Base-by-base conservation (phyloP, 495 filamentous ascomycete genomes). In the Durotheca rogersii region DNA sequence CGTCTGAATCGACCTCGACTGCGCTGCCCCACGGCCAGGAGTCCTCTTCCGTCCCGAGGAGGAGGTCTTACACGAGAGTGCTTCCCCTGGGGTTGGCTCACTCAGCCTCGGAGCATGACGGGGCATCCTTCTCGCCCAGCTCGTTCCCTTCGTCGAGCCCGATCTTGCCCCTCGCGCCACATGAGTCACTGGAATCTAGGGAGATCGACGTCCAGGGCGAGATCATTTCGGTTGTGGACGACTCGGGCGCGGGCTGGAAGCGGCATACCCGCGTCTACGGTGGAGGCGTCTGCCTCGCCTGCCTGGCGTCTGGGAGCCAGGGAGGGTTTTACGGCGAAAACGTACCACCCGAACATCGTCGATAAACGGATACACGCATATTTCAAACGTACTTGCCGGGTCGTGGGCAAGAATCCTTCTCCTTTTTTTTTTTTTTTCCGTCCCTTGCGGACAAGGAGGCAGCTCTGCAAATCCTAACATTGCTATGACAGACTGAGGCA, bases 231-330 rank as follows among this genome's bases (percentile, higher is more conserved):
- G 69, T 74, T 15, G 61, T 68, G 57, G 68, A 76, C 51, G 69
- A 66, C 30, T 58, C 68, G 18, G 73, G 72, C 1, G 66, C 71
- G 23, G 69, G 66, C 10, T 78, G 73, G 73, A 72, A 68, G 52
- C 67, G 73, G 19, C 74, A 78, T 45, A 78, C 73, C 6, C 66
- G 73, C 4, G 74, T 78, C 17, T 76, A 78, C 39, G 73, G 74
- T 30, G 74, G 74, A 29, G 74, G 73, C 2, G 63, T 68, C 3
- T 76, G 74, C 48, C 60, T 78, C n/a, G 72, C 72, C 7, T 78
- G 74, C 41, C 40, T 70, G 30, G 67, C 60, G 7, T 62, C 71
- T 7, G 67, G 63, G 11, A 53, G 56, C 11, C 51, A 68, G 18
- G 73, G 73, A 4, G 74, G 74, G 4, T 75, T 73, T 53, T 78